Evolutionary conservation across 768 basidiomycete genomes (phyloP).

Genomic region (Calocybe cyanea): DNA sequence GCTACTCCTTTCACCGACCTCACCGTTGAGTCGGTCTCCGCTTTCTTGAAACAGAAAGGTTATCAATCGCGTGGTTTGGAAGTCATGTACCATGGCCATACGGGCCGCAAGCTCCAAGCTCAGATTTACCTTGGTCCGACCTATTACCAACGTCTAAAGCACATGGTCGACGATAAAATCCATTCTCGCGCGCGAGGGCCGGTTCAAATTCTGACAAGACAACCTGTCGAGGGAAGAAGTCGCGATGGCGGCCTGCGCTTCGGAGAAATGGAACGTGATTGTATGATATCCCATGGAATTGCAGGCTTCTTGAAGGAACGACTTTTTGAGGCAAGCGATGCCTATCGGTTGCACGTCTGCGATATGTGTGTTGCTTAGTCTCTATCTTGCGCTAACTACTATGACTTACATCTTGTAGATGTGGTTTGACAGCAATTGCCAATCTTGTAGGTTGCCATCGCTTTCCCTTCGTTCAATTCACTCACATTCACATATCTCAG

Average conservation of each 20-base stretch:
- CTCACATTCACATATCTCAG: constrained; percentile 26
- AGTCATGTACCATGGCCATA: constrained; percentile 98
- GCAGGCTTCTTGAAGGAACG: constrained; percentile 98
- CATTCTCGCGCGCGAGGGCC: constrained; percentile 97
- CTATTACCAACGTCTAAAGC: constrained; percentile 97
- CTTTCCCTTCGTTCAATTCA: constrained; percentile 4
- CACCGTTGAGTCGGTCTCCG: constrained; percentile 98
- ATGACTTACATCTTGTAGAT: constrained; percentile 42
- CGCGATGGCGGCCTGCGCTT: constrained; percentile 98
- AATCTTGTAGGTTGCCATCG: constrained; percentile 64
- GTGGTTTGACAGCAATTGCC: constrained; percentile 95
- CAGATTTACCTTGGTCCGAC: constrained; percentile 98
- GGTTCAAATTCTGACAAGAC: constrained; percentile 94
- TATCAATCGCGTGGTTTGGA: constrained; percentile 98
- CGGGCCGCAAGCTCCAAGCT: constrained; percentile 95
- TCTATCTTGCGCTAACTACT: neutral
- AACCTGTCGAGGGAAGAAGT: constrained; percentile 98
- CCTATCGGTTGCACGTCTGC: constrained; percentile 92
- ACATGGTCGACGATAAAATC: constrained; percentile 99
- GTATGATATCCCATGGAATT: constrained; percentile 99
- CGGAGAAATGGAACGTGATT: constrained; percentile 99
- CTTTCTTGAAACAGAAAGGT: constrained; percentile 79
- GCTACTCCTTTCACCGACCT: constrained; percentile 98
- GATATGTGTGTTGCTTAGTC: constrained; percentile 71
- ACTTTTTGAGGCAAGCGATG: constrained; percentile 89